Percentiles rank a stretch among this genome's conserved stretches.
phyloP scores from a whole-genome alignment of 139 green algal genomes.

The Chlamydomonas incerta region DNA sequence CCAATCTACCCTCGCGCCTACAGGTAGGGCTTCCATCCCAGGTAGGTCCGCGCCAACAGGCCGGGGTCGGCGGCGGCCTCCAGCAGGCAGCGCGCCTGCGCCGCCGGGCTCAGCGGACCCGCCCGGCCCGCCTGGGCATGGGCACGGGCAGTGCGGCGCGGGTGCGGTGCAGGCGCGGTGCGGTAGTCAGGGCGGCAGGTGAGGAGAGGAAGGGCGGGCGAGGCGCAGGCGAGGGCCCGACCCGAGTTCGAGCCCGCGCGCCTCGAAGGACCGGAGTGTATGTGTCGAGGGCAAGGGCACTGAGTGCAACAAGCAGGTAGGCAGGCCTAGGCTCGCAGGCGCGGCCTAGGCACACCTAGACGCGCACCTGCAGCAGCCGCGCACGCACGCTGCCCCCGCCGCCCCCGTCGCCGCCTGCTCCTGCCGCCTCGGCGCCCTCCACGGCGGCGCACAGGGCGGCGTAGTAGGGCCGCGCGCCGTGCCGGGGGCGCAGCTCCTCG shows the following conservation, averaged over 20 bases:
- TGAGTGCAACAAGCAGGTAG: neutral
- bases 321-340: neutral
- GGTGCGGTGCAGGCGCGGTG: too few relatives aligned
- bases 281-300: too few relatives aligned
- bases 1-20: too few relatives aligned
- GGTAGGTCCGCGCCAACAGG: conserved; percentile 66
- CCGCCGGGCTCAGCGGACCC: conserved; percentile 41
- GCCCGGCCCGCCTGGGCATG: too few relatives aligned
- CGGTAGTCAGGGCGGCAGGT: too few relatives aligned
- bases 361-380: neutral
- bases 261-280: too few relatives aligned
- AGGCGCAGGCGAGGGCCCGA: too few relatives aligned
- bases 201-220: neutral
- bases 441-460: conserved; percentile 34
- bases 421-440: neutral
- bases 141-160: too few relatives aligned
- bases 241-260: too few relatives aligned
- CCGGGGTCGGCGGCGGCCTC: conserved; percentile 72
- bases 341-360: neutral
- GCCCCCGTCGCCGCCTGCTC: too few relatives aligned
- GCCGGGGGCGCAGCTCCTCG: conserved; percentile 53
- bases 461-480: conserved; percentile 25
- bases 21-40: conserved; percentile 76
- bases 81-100: conserved; percentile 72
- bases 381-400: neutral